These are phyloP conservation scores for Umbelopsis sp. DNA, from an alignment of 192 early-diverging fungal genomes.

Conservation along the genomic window DNA sequence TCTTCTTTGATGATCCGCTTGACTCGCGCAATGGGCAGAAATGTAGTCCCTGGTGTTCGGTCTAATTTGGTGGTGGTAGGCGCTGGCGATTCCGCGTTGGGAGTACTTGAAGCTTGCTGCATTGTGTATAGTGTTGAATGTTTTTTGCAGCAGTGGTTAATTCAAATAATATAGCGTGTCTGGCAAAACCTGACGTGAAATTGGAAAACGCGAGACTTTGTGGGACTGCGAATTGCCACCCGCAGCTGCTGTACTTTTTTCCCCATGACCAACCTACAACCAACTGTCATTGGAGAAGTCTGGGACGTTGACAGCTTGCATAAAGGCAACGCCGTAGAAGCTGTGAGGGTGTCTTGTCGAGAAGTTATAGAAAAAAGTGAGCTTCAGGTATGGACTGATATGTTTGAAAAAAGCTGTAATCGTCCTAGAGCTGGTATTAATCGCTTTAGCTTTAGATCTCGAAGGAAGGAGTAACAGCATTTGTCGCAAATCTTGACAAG, in stretches of 20 bases:
- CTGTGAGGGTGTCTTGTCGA: constrained; percentile 46
- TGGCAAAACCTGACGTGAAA: not conserved
- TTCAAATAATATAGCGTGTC: not conserved
- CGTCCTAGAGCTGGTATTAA: not conserved
- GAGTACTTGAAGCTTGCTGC: not conserved
- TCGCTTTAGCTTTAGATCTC: constrained; percentile 29
- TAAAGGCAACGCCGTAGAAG: constrained; percentile 37
- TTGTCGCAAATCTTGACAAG: constrained; percentile 39
- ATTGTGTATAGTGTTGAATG: not conserved
- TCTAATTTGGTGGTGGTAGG: constrained; percentile 11
- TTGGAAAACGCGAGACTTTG: not conserved
- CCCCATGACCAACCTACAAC: not conserved
- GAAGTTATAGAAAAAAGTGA: constrained; percentile 31
- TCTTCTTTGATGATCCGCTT: constrained; percentile 78
- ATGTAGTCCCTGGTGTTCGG: constrained; percentile 49
- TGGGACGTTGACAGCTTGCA: not conserved
- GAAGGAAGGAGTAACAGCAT: constrained; percentile 30
- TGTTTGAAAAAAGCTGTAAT: too few species aligned
- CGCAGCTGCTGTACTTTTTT: not conserved
- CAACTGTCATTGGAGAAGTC: not conserved
- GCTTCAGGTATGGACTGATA: constrained; percentile 23
- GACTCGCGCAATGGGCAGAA: constrained; percentile 67
- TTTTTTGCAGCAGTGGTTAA: not conserved
- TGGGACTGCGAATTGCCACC: constrained; percentile 6
- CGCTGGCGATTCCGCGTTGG: not conserved